Evolutionary conservation across 148 eudicot species (phyloP).

Genomic region (Camellia lanceoleosa): DNA sequence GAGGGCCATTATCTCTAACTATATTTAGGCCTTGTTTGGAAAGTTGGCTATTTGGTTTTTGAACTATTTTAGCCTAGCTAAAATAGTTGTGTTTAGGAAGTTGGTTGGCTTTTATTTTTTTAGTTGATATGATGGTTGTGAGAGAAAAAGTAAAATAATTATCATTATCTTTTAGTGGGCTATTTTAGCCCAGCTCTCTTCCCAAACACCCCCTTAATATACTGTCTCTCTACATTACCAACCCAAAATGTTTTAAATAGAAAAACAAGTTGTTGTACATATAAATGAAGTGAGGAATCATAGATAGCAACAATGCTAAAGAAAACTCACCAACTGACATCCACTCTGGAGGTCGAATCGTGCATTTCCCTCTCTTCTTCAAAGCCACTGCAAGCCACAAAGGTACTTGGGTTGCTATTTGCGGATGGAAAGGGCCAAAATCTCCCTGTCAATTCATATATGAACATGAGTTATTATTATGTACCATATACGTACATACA

Average conservation of each 20-base stretch:
- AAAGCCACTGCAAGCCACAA: conserved; percentile 89
- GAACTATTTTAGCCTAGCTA: too few species aligned
- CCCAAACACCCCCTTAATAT: too few species aligned
- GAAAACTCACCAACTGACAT: conserved; percentile 64
- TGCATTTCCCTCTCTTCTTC: conserved; percentile 95
- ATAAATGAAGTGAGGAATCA: not conserved
- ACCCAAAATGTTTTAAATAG: not conserved
- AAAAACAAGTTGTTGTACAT: not conserved
- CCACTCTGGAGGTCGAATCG: conserved; percentile 82
- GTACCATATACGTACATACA: not conserved
- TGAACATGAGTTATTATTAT: not conserved
- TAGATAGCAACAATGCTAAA: not conserved
- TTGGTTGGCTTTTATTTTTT: too few species aligned
- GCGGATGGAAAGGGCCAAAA: conserved; percentile 89
- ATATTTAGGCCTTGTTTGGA: too few species aligned
- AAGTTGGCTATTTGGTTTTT: too few species aligned
- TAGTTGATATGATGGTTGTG: too few species aligned
- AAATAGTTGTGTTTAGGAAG: too few species aligned
- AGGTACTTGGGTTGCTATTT: conserved; percentile 73
- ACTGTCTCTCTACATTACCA: not conserved
- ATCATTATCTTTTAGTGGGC: too few species aligned
- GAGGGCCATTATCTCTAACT: too few species aligned
- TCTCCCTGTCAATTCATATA: conserved; percentile 53
- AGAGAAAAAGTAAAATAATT: too few species aligned
- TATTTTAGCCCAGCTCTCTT: too few species aligned